Percentiles rank a stretch among this genome's conserved stretches.
phyloP scores from a whole-genome alignment of 164 flowering plant genomes.

The Akebia trifoliata region DNA sequence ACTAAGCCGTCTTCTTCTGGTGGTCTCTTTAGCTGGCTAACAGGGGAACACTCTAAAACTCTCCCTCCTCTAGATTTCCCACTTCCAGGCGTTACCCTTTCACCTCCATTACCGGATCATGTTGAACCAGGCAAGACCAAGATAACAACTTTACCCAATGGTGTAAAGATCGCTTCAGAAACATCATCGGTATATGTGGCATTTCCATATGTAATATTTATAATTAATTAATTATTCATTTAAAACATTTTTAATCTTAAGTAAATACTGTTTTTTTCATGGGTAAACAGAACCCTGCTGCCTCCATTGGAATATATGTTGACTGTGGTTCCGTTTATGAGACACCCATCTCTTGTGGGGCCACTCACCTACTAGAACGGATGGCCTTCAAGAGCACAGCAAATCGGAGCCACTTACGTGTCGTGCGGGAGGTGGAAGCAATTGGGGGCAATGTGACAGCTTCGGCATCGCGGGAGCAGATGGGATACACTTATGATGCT shows the following conservation, averaged over 20 bases:
- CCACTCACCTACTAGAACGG: slow-evolving; percentile 69
- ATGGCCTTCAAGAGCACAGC: slow-evolving; percentile 89
- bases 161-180: slow-evolving; percentile 80
- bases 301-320: slow-evolving; percentile 78
- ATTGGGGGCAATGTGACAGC: slow-evolving; percentile 77
- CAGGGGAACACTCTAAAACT: slow-evolving; percentile 49
- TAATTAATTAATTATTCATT: no score
- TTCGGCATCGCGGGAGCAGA: slow-evolving; percentile 85
- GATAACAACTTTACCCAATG: slow-evolving; percentile 83
- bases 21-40: slow-evolving; percentile 74
- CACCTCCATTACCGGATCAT: slow-evolving; percentile 73
- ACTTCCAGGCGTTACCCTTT: slow-evolving; percentile 49
- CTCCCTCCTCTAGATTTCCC: slow-evolving; percentile 64
- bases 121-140: slow-evolving; percentile 71
- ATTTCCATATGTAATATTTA: no score
- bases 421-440: slow-evolving; percentile 90
- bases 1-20: slow-evolving; percentile 39
- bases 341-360: slow-evolving; percentile 55
- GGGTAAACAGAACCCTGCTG: slow-evolving; percentile 60
- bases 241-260: no score
- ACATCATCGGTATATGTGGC: slow-evolving; percentile 50
- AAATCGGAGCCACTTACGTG: slow-evolving; percentile 74
- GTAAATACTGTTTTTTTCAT: no score
- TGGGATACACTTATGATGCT: slow-evolving; percentile 79
- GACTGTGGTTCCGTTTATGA: slow-evolving; percentile 84